These are phyloP conservation scores for Hypholoma sublateritium DNA, from an alignment of 768 basidiomycete genomes.

Conservation along the genomic window DNA sequence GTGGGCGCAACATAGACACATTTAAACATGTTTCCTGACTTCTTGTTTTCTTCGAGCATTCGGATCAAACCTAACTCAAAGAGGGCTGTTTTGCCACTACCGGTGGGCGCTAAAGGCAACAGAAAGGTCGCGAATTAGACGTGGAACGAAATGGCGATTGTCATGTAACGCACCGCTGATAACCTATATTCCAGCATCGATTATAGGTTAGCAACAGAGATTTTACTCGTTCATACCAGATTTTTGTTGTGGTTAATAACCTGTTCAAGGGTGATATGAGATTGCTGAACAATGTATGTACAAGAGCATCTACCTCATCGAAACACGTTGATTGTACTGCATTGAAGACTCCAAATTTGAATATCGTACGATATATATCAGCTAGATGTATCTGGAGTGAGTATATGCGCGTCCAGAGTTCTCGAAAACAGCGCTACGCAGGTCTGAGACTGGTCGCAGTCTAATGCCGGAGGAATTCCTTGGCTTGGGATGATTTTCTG, in stretches of 20 bases:
- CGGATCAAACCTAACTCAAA: slow-evolving; percentile 91
- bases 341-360: slow-evolving; percentile 92
- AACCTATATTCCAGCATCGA: slow-evolving; percentile 43
- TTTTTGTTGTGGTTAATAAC: slow-evolving; percentile 61
- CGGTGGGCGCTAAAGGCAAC: slow-evolving; percentile 77
- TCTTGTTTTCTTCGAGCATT: slow-evolving; percentile 50
- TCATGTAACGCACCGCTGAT: slow-evolving; percentile 54
- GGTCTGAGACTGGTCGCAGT: slow-evolving; percentile 69
- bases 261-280: slow-evolving; percentile 30
- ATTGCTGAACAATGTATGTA: background rate
- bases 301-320: slow-evolving; percentile 51
- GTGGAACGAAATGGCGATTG: slow-evolving; percentile 2
- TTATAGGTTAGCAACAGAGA: no score
- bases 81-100: slow-evolving; percentile 93
- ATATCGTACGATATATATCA: slow-evolving; percentile 75
- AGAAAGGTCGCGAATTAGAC: slow-evolving; percentile 3
- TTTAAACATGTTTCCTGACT: slow-evolving; percentile 43
- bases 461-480: slow-evolving; percentile 39
- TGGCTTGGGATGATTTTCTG: slow-evolving; percentile 1
- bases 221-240: slow-evolving; percentile 42
- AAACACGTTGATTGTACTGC: slow-evolving; percentile 86
- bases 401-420: background rate
- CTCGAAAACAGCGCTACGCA: slow-evolving; percentile 48
- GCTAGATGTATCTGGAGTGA: slow-evolving; percentile 45
- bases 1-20: slow-evolving; percentile 94